A percentile compares a stretch with the other conserved stretches of the same genome.
These are phyloP conservation scores for Maudiozyma bulderi DNA, from an alignment of 805 yeast species.

Conservation along the genomic window DNA sequence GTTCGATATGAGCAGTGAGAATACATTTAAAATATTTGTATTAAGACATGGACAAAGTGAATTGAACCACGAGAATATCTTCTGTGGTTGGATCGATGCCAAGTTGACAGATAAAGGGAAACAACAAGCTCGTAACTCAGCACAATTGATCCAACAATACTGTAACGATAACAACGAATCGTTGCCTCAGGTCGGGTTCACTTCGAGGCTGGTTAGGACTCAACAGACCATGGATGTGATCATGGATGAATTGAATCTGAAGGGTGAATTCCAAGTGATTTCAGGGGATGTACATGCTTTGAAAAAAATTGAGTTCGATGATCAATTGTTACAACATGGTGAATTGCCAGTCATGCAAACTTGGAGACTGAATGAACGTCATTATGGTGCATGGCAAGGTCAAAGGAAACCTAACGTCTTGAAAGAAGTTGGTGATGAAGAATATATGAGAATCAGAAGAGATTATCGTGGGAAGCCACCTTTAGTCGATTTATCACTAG, in stretches of 20 bases:
- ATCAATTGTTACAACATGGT: constrained; percentile 21
- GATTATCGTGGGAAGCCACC: constrained; percentile 71
- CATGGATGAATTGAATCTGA: constrained; percentile 36
- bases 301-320: background rate
- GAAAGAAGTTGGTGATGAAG: constrained; percentile 55
- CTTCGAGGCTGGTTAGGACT: constrained; percentile 66
- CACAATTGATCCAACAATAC: constrained; percentile 42
- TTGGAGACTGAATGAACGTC: constrained; percentile 79
- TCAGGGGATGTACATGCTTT: constrained; percentile 13
- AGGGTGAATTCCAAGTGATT: constrained; percentile 15
- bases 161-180: constrained; percentile 16
- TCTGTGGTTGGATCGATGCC: constrained; percentile 84
- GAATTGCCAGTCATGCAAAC: constrained; percentile 46
- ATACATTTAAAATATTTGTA: constrained; percentile 28
- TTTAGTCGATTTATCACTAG: constrained; percentile 25
- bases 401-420: constrained; percentile 59
- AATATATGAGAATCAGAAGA: constrained; percentile 73
- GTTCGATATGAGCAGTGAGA: background rate
- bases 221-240: constrained; percentile 66
- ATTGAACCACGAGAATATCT: constrained; percentile 64
- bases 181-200: constrained; percentile 51
- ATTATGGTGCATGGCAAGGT: constrained; percentile 77
- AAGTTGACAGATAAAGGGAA: constrained; percentile 57
- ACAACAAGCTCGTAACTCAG: constrained; percentile 59
- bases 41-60: constrained; percentile 80